A percentile compares a stretch with the other conserved stretches of the same genome.
Evolutionary conservation across 441 rosid species (phyloP).

Genomic region (Rhodomyrtus psidioides): DNA sequence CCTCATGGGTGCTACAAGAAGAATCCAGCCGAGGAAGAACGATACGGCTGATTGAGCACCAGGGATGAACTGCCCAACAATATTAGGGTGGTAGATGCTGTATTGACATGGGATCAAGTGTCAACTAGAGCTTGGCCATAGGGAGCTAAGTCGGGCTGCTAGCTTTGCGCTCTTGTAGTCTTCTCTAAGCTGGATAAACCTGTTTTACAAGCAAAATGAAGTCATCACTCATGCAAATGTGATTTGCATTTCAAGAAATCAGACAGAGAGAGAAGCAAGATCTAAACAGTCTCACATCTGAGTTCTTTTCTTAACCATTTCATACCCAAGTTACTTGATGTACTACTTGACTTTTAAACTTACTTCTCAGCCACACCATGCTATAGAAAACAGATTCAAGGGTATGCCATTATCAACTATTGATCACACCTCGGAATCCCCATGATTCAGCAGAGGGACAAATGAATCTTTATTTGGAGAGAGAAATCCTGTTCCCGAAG

Average conservation of each 20-base stretch:
- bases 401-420: neutral
- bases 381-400: neutral
- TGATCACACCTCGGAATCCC: neutral
- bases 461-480: too few species aligned
- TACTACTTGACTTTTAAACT: neutral
- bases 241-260: neutral
- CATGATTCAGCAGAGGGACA: too few species aligned
- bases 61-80: neutral
- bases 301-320: neutral
- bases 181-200: constrained; percentile 96
- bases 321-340: neutral
- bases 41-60: neutral
- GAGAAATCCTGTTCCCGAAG: too few species aligned
- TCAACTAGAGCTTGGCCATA: constrained; percentile 75
- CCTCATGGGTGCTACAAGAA: neutral
- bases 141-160: constrained; percentile 71
- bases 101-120: constrained; percentile 5
- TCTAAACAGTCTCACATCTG: neutral
- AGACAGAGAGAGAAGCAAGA: neutral
- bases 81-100: neutral
- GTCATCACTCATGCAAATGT: neutral
- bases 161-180: constrained; percentile 94
- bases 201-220: constrained; percentile 17
- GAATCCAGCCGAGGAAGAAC: neutral
- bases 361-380: neutral